These are phyloP conservation scores for Tephrocybe sp. DNA, from an alignment of 768 basidiomycete species.

Conservation along the genomic window DNA sequence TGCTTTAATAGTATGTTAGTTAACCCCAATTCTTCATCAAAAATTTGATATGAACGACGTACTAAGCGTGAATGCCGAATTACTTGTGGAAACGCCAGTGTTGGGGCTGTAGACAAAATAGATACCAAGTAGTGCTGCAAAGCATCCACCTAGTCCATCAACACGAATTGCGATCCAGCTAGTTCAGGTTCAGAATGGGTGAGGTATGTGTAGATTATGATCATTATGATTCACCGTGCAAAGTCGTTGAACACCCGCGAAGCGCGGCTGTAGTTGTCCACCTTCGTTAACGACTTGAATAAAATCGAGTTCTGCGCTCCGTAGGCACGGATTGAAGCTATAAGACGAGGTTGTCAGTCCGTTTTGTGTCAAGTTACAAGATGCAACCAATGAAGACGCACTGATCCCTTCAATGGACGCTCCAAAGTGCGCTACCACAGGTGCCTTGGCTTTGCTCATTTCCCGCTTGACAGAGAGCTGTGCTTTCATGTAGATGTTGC, in stretches of 20 bases:
- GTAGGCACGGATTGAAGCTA: conserved; percentile 64
- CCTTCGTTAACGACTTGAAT: conserved; percentile 40
- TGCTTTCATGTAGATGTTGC: conserved; percentile 41
- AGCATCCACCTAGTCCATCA: conserved; percentile 54
- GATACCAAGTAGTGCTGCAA: conserved; percentile 48
- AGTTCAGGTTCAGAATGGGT: conserved; percentile 18
- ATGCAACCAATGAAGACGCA: conserved; percentile 23
- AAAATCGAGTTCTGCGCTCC: conserved; percentile 51
- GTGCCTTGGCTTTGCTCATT: conserved; percentile 39
- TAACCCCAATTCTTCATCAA: too few relatives aligned
- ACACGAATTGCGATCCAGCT: conserved; percentile 48
- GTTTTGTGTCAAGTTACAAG: background rate
- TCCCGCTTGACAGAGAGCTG: conserved; percentile 48
- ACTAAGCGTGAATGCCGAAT: conserved; percentile 18
- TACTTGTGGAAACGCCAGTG: conserved; percentile 24
- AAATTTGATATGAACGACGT: background rate
- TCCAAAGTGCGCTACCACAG: conserved; percentile 37
- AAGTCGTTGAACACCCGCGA: conserved; percentile 49
- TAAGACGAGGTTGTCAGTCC: background rate
- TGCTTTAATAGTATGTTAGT: background rate
- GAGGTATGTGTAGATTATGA: background rate
- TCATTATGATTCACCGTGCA: conserved; percentile 1
- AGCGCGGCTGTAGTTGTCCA: conserved; percentile 50
- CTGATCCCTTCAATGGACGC: conserved; percentile 58
- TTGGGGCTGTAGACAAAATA: conserved; percentile 57